phyloP scores from a whole-genome alignment of 768 basidiomycete species.

The Phallus indusiatus region DNA sequence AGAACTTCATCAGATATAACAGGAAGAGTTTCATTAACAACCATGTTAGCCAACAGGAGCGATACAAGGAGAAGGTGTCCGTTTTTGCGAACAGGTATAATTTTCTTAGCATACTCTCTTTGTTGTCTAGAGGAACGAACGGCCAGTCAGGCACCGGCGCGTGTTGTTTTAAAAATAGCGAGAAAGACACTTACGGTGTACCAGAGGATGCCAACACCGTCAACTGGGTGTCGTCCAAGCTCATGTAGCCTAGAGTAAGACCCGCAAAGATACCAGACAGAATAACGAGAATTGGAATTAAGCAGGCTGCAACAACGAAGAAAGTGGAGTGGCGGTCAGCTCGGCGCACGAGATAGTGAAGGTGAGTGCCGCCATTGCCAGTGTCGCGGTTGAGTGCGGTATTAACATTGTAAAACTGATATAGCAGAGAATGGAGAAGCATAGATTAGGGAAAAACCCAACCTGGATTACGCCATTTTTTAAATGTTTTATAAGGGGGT shows the following conservation, averaged over 20 bases:
- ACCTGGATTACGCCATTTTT: background rate
- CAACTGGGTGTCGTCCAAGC: slow-evolving; percentile 85
- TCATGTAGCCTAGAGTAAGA: slow-evolving; percentile 87
- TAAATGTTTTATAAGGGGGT: background rate
- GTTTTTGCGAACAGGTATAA: slow-evolving; percentile 77
- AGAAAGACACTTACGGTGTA: slow-evolving; percentile 49
- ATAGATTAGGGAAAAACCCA: background rate
- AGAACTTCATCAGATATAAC: slow-evolving; percentile 74
- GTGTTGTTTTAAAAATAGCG: no score
- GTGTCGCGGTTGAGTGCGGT: background rate
- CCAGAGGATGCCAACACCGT: slow-evolving; percentile 81
- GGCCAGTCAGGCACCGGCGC: no score
- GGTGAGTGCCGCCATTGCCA: background rate
- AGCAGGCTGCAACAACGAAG: slow-evolving; percentile 32
- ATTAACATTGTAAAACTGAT: slow-evolving; percentile 6
- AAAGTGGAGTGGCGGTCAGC: slow-evolving; percentile 4
- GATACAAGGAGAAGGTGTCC: slow-evolving; percentile 79
- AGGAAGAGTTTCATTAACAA: slow-evolving; percentile 81
- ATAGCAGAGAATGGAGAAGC: slow-evolving; percentile 4
- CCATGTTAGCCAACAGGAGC: slow-evolving; percentile 82
- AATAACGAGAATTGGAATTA: slow-evolving; percentile 79
- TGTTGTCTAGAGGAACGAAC: slow-evolving; percentile 46
- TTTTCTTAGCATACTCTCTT: slow-evolving; percentile 71
- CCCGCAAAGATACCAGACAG: slow-evolving; percentile 85
- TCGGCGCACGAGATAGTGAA: slow-evolving; percentile 5